Evolutionary conservation across 2,329 filamentous ascomycete genomes (phyloP), one percentile per base, ranked within the genome.

Genomic region (Elsinoe ampelina): DNA sequence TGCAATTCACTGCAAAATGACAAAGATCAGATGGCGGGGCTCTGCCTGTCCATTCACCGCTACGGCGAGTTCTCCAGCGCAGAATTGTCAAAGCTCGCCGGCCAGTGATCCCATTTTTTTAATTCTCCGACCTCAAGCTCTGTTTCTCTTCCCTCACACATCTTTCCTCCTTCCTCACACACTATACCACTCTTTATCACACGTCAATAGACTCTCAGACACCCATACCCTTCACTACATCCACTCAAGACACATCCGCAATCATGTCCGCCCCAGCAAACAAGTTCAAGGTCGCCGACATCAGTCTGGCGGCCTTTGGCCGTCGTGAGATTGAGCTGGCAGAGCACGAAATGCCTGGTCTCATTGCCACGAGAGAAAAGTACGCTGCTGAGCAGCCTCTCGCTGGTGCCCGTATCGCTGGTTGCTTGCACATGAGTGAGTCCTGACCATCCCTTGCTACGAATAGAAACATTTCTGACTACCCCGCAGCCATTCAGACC

Each of bases 311-410:
- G 72, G 93, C 93, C 76, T 97, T 98, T 73, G 93, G 93, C 77
- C 91, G 93, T 79, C 91, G 92, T 77, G 93, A 98, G 85, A 96
- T 98, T 71, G 91, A 96, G 78, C 84, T 97, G 72, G 91, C 93
- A 70, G 92, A 97, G 76, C 81, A 79, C 69, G 78, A 79, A 81
- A 96, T 96, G 91, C 91, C 92, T 64, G 92, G 93, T 84, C 85
- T 98, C 67, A 95, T 98, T 87, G 83, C 88, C 70, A 97, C 91
- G 71, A 87, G 93, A 72, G 73, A 76, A 71, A 95, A 95, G 82
- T 98, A 97, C 75, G 88, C 87, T 67, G 75, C 75, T 61, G 92
- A 95, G 77, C 92, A 97, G 83, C 93, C 93, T 68, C 83, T 98
- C 70, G 86, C 86, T 73, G 91, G 92, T 73, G 89, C 91, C 74